phyloP scores from a whole-genome alignment of 768 basidiomycete species.

The Coprinellus micaceus region DNA sequence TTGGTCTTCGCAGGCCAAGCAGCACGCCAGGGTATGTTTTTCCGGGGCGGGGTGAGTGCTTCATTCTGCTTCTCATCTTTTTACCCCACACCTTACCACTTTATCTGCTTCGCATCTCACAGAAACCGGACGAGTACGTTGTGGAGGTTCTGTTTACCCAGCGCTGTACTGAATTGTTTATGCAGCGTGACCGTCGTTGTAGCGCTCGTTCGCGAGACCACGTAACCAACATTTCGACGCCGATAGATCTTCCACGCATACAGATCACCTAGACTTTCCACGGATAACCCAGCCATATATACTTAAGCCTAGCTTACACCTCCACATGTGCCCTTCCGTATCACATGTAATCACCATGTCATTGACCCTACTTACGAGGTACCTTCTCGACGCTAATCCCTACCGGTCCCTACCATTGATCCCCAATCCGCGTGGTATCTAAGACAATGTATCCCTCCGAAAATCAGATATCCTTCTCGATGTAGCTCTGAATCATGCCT shows the following conservation, averaged over 20 bases:
- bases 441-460: too few species aligned
- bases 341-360: not conserved
- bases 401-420: too few species aligned
- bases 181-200: constrained; percentile 68
- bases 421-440: too few species aligned
- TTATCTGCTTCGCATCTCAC: constrained; percentile 4
- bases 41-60: constrained; percentile 69
- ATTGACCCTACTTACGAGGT: not conserved
- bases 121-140: constrained; percentile 83
- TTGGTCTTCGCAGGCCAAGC: constrained; percentile 48
- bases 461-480: constrained; percentile 65
- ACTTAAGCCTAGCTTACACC: not conserved
- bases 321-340: not conserved
- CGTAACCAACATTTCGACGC: constrained; percentile 24
- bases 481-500: constrained; percentile 78
- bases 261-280: constrained; percentile 10
- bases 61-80: constrained; percentile 7
- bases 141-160: not conserved
- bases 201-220: constrained; percentile 62
- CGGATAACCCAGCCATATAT: too few species aligned
- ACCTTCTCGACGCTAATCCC: too few species aligned
- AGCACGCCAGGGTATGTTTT: constrained; percentile 58
- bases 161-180: not conserved
- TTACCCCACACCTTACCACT: constrained; percentile 6
- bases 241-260: not conserved